phyloP scores from a whole-genome alignment of 805 yeast genomes.

The Saccharomyces jurei region DNA sequence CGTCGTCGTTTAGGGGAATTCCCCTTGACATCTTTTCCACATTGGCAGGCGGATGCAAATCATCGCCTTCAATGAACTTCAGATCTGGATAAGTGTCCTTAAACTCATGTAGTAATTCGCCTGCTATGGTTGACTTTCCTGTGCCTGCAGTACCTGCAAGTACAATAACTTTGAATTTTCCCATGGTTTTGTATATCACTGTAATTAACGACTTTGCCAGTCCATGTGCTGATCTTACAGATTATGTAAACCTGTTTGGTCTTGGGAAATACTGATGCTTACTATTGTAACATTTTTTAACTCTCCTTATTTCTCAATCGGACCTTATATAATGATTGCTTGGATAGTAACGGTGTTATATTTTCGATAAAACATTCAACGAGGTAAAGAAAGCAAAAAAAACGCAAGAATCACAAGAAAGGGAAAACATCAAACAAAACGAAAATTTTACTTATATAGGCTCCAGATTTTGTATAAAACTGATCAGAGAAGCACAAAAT shows the following conservation, averaged over 20 bases:
- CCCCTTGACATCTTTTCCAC: constrained; percentile 78
- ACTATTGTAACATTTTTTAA: not conserved
- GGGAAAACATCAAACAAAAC: not conserved
- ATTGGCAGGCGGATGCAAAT: constrained; percentile 63
- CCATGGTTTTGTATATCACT: not conserved
- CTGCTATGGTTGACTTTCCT: constrained; percentile 80
- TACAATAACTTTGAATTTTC: constrained; percentile 37
- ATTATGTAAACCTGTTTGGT: not conserved
- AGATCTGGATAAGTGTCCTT: constrained; percentile 31
- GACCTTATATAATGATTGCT: not conserved
- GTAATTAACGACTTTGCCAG: not conserved
- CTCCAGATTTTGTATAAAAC: not conserved
- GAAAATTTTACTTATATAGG: not conserved
- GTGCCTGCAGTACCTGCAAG: constrained; percentile 97
- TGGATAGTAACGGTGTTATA: not conserved
- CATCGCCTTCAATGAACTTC: constrained; percentile 79
- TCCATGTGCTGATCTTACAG: not conserved
- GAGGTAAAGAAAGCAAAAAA: not conserved
- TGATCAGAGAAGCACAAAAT: not conserved
- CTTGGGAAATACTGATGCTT: not conserved
- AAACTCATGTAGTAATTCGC: constrained; percentile 35
- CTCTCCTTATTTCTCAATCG: not conserved
- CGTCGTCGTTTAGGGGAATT: constrained; percentile 77
- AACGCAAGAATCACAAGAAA: not conserved
- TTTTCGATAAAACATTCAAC: not conserved